Percentiles rank a stretch among this genome's conserved stretches.
These are phyloP conservation scores for Hyaloscypha bicolor DNA, from an alignment of 495 filamentous ascomycete genomes.

Conservation along the genomic window DNA sequence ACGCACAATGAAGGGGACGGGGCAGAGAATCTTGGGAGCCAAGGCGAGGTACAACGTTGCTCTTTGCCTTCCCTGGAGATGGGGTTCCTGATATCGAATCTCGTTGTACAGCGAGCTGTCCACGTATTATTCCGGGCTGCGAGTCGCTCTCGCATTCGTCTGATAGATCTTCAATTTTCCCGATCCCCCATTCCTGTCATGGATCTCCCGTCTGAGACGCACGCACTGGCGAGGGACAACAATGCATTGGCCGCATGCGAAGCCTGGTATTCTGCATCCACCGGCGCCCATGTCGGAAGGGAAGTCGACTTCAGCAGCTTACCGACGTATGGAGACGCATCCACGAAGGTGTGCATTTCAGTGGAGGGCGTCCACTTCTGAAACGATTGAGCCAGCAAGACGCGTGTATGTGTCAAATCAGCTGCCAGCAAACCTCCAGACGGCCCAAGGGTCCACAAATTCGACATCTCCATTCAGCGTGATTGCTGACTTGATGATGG, in stretches of 20 bases:
- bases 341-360: not conserved
- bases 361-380: constrained; percentile 19
- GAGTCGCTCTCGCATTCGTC: not conserved
- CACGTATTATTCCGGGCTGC: not conserved
- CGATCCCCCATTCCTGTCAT: not conserved
- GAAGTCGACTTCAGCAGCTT: constrained; percentile 1
- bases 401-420: constrained; percentile 26
- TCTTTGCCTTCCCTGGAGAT: not conserved
- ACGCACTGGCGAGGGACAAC: constrained; percentile 1
- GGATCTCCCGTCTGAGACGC: not conserved
- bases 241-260: not conserved
- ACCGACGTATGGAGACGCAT: constrained; percentile 22
- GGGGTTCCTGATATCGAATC: not conserved
- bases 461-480: not conserved
- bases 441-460: constrained; percentile 4
- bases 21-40: too few species aligned
- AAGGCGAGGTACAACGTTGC: too few species aligned
- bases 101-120: not conserved
- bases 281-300: not conserved
- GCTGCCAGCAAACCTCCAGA: constrained; percentile 5
- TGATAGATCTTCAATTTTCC: not conserved
- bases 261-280: constrained; percentile 9
- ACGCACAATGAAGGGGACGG: not conserved
- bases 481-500: constrained; percentile 19
- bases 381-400: constrained; percentile 19